Evolutionary conservation across 768 basidiomycete genomes (phyloP), one percentile per base, ranked within the genome.

Genomic region (Panellus pusillus): DNA sequence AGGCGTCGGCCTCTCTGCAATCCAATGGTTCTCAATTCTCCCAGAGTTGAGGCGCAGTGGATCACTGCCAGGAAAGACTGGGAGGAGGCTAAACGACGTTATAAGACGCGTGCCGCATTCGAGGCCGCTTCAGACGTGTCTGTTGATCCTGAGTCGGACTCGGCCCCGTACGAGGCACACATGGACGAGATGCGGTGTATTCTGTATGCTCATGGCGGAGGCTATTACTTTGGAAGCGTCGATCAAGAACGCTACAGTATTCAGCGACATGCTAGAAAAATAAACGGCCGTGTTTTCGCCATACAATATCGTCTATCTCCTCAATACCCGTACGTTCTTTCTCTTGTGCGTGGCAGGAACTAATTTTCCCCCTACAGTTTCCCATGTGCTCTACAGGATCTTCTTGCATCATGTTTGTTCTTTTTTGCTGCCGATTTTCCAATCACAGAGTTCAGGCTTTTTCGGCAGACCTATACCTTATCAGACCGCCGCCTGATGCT

Each of bases 361-460:
- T 35, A 35, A 35, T 14, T 11, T 8, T 9, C 32, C 3, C 14
- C 32, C 24, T 24, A 35, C 32, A 35, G 32, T 1, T 98, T 97
- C 66, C 96, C 96, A 13, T 93, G 91, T 60, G 91, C 87, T 1
- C 70, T 98, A 7, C 94, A 97, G 63, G 96, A 98, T 68, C 74
- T 86, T 31, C 65, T 98, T 11, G 91, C 96, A 2, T 87, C 93
- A 8, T 98, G 91, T 92, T 61, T 61, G 84, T 35, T 31, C n/a
- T 46, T 24, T n/a, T 43, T 38, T 18, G 24, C 24, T 9, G 47
- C 28, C 42, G 8, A 13, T 24, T 50, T 46, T 15, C 48, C 35
- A 17, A 47, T 47, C 19, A 42, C 43, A 14, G 32, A 2, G 32
- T 14, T 35, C 27, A 40, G 14, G 52, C 31, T 17, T 32, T 39